These are phyloP conservation scores for Barnettozyma populi DNA, from an alignment of 805 yeast genomes.

Conservation along the genomic window DNA sequence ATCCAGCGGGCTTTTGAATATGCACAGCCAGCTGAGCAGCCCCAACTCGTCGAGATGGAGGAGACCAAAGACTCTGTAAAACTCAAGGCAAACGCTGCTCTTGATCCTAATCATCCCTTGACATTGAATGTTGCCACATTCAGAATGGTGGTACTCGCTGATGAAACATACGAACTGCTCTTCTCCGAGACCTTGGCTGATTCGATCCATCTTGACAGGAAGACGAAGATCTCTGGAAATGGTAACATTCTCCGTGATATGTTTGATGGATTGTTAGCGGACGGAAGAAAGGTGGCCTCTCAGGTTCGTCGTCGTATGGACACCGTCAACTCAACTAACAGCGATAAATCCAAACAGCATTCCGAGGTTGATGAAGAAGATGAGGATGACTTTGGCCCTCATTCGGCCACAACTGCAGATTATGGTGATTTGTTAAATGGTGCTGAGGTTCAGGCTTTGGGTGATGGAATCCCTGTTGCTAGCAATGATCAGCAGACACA, in stretches of 20 bases:
- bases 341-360: conserved; percentile 9
- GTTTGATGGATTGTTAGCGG: conserved; percentile 87
- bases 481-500: conserved; percentile 7
- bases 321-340: conserved; percentile 29
- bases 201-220: conserved; percentile 63
- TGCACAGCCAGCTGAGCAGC: conserved; percentile 63
- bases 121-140: conserved; percentile 78
- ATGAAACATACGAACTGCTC: conserved; percentile 84
- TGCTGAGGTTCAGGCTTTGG: conserved; percentile 40
- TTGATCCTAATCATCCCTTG: conserved; percentile 75
- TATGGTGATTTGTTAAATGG: conserved; percentile 42
- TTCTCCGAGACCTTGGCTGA: conserved; percentile 63
- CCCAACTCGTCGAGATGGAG: conserved; percentile 38
- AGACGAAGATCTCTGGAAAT: conserved; percentile 38
- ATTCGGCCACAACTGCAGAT: conserved; percentile 31
- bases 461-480: conserved; percentile 28
- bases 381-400: conserved; percentile 45
- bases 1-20: conserved; percentile 86
- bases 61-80: conserved; percentile 24
- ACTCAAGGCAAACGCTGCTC: conserved; percentile 64
- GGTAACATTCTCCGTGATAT: conserved; percentile 69
- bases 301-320: conserved; percentile 88
- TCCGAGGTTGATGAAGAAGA: conserved; percentile 29
- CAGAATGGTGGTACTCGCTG: conserved; percentile 91
- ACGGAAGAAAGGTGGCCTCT: conserved; percentile 86